Evolutionary conservation across 2,329 filamentous ascomycete species (phyloP).

Genomic region (Stagonosporopsis rhizophila): DNA sequence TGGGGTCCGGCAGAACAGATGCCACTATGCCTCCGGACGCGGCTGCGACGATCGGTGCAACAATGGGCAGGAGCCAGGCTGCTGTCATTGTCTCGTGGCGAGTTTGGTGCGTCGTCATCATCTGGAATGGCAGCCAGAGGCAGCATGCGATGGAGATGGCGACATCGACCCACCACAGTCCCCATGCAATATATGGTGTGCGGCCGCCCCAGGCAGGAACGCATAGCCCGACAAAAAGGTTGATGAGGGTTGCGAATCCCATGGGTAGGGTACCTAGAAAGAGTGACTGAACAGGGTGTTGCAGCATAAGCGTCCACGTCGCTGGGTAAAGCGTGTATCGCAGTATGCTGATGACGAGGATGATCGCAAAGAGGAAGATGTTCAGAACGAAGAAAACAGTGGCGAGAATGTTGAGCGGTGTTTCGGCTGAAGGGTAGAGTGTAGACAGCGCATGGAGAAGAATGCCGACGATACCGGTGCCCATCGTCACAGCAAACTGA

Average conservation of each 20-base stretch:
- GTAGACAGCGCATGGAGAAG: slow-evolving; percentile 65
- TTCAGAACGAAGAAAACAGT: slow-evolving; percentile 68
- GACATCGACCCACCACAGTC: slow-evolving; percentile 58
- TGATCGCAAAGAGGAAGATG: slow-evolving; percentile 60
- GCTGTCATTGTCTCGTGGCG: slow-evolving; percentile 63
- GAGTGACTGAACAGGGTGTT: slow-evolving; percentile 69
- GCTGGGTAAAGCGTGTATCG: slow-evolving; percentile 71
- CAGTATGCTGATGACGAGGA: slow-evolving; percentile 61
- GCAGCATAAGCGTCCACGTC: slow-evolving; percentile 71
- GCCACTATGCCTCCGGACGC: slow-evolving; percentile 69
- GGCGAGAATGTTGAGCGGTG: slow-evolving; percentile 61
- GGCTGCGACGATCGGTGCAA: slow-evolving; percentile 69
- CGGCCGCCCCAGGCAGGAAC: slow-evolving; percentile 64
- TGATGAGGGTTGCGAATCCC: slow-evolving; percentile 72
- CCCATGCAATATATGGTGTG: slow-evolving; percentile 55
- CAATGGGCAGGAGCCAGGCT: slow-evolving; percentile 69
- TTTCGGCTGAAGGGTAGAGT: slow-evolving; percentile 58
- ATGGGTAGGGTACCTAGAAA: slow-evolving; percentile 73
- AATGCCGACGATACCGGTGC: slow-evolving; percentile 55
- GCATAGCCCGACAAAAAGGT: slow-evolving; percentile 69
- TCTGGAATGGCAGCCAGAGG: slow-evolving; percentile 38
- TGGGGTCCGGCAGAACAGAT: slow-evolving; percentile 60
- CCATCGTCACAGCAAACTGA: slow-evolving; percentile 36
- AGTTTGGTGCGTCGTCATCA: slow-evolving; percentile 41
- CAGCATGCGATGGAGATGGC: slow-evolving; percentile 53